Percentiles rank a stretch among this genome's conserved stretches.
Evolutionary conservation across 768 basidiomycete species (phyloP).

Genomic region (Scleroderma citrinum): DNA sequence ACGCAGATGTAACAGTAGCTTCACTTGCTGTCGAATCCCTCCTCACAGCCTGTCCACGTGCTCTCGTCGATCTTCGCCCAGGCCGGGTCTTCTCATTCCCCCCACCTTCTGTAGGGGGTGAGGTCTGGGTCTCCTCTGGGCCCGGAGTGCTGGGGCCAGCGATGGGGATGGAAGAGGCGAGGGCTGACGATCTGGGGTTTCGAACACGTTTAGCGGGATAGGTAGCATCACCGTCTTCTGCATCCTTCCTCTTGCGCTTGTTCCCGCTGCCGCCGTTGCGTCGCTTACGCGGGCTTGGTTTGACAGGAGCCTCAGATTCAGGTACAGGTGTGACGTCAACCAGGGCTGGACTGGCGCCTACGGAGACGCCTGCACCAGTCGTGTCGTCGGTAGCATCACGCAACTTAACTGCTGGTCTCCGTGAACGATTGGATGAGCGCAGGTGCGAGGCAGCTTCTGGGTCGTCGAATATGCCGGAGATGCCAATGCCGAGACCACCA

Average conservation of each 20-base stretch:
- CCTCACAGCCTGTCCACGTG: constrained; percentile 35
- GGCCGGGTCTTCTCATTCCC: constrained; percentile 28
- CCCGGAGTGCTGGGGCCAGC: constrained; percentile 13
- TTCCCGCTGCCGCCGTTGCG: constrained; percentile 36
- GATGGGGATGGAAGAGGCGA: constrained; percentile 10
- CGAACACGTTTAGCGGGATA: constrained; percentile 68
- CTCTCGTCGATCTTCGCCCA: constrained; percentile 45
- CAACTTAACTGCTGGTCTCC: constrained; percentile 43
- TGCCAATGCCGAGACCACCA: not conserved
- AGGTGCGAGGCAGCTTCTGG: constrained; percentile 34
- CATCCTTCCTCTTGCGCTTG: constrained; percentile 55
- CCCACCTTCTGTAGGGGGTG: constrained; percentile 12
- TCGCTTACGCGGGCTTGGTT: constrained; percentile 48
- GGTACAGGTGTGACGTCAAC: not conserved
- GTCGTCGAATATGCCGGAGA: constrained; percentile 33
- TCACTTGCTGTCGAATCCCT: constrained; percentile 51
- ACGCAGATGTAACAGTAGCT: constrained; percentile 33
- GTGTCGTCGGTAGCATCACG: constrained; percentile 43
- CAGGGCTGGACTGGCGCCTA: constrained; percentile 6
- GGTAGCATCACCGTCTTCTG: constrained; percentile 58
- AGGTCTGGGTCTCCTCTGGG: not conserved
- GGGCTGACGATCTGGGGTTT: constrained; percentile 37
- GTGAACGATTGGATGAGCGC: constrained; percentile 40
- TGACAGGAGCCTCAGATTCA: constrained; percentile 13
- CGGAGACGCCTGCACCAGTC: not conserved